phyloP scores from a whole-genome alignment of 2,329 filamentous ascomycete genomes.

The Zymoseptoria brevis region DNA sequence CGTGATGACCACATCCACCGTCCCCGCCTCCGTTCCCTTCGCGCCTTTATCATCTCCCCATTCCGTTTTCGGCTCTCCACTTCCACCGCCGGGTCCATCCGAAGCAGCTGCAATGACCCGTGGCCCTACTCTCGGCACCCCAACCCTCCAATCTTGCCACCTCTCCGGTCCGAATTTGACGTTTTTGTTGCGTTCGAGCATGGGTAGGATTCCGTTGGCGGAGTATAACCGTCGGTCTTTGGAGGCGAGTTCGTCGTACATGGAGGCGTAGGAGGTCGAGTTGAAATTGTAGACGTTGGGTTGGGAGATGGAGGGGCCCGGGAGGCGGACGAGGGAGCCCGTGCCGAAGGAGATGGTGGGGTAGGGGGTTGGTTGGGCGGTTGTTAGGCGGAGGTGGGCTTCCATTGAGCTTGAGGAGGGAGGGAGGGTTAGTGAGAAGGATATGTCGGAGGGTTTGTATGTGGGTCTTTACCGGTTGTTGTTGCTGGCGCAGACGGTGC shows the following conservation, averaged over 20 bases:
- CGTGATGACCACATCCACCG: slow-evolving; percentile 91
- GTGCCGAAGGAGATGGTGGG: slow-evolving; percentile 98
- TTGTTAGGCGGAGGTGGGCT: slow-evolving; percentile 86
- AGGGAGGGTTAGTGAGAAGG: not conserved
- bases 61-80: slow-evolving; percentile 28
- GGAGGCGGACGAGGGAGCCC: slow-evolving; percentile 84
- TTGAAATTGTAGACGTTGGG: slow-evolving; percentile 99
- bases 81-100: not conserved
- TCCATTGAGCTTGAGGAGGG: slow-evolving; percentile 96
- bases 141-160: slow-evolving; percentile 95
- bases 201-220: slow-evolving; percentile 87
- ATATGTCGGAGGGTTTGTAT: slow-evolving; percentile 4
- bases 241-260: slow-evolving; percentile 80
- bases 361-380: slow-evolving; percentile 49
- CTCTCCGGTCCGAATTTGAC: slow-evolving; percentile 95
- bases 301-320: slow-evolving; percentile 81
- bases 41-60: slow-evolving; percentile 64
- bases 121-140: slow-evolving; percentile 71
- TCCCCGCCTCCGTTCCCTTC: slow-evolving; percentile 73
- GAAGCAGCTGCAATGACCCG: slow-evolving; percentile 4
- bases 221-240: slow-evolving; percentile 85
- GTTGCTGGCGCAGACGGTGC: slow-evolving; percentile 97
- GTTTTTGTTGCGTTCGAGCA: slow-evolving; percentile 83
- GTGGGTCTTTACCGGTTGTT: slow-evolving; percentile 73
- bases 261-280: slow-evolving; percentile 86